phyloP scores from a whole-genome alignment of 108 stramenopile genomes.

The Skeletonema potamos region DNA sequence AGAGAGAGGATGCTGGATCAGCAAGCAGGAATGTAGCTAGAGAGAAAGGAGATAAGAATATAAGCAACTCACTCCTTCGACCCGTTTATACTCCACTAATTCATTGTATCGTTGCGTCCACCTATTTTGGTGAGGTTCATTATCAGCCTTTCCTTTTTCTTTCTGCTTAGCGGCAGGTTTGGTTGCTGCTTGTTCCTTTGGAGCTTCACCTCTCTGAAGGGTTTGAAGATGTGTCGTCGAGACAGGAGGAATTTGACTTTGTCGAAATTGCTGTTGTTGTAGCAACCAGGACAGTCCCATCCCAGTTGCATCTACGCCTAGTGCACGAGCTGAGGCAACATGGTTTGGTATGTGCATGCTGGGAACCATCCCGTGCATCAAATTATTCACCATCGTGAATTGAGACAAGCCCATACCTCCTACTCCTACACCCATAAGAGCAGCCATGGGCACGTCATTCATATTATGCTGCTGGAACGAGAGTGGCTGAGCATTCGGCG shows the following conservation, averaged over 20 bases:
- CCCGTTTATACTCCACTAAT: background rate
- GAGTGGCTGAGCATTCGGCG: background rate
- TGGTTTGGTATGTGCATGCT: background rate
- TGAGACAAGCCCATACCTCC: background rate
- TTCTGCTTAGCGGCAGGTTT: background rate
- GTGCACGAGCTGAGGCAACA: background rate
- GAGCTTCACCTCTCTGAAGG: background rate
- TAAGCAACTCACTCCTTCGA: background rate
- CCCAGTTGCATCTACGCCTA: background rate
- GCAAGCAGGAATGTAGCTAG: background rate
- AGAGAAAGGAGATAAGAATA: background rate
- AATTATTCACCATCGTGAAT: background rate
- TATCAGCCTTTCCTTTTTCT: background rate
- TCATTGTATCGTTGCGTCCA: constrained; percentile 2
- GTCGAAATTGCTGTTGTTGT: background rate
- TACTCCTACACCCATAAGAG: background rate
- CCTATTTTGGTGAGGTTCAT: background rate
- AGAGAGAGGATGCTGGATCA: background rate
- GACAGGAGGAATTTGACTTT: background rate
- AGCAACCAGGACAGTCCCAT: background rate
- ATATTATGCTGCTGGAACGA: background rate
- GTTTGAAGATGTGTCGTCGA: background rate
- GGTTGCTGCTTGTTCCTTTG: background rate
- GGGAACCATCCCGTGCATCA: background rate
- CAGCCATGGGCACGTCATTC: background rate